Base-by-base conservation (phyloP, 257 asterid species). In the Jacaranda mimosifolia region DNA sequence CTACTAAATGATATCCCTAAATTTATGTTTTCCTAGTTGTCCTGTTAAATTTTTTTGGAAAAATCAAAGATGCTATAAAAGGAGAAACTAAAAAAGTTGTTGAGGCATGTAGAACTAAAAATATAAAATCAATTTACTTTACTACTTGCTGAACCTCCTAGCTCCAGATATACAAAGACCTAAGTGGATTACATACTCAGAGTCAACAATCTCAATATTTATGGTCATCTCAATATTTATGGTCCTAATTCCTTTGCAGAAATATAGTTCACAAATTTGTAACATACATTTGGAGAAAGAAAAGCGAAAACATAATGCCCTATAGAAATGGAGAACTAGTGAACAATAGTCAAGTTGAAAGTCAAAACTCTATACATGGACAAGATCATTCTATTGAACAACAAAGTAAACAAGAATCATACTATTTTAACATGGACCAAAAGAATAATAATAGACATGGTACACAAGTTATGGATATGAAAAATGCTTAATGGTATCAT, bases 301-400 rank as follows among this genome's bases (percentile, higher is more conserved):
- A 48, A 13, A 43, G 39, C 49, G 5, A 21, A 76, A 57, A 9
- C 4, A 40, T 3, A 58, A 4, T 51, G n/a, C 2, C 36, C 46
- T 18, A 0, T 40, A 15, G 26, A 63, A 71, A 71, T 13, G 8
- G 74, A 81, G 77, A 78, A 92, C 96, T 93, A 85, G 89, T 13
- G 90, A 89, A 66, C 97, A 92, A 79, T 92, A 83, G 46, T 93
- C 95, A 68, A 90, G 88, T 82, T 90, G 93, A 70, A 86, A 85
- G 85, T 90, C 94, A 75, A 89, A 80, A 26, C 95, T 96, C 97
- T 94, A 91, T 15, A 87, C 93, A 59, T 88, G 91, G 40, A 87
- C 87, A 15, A 89, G 83, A 74, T 92, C 97, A 60, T 87, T 90
- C 97, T 90, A 89, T 45, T 21, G 38, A 39, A 56, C 73, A 80